Evolutionary conservation across 2,329 filamentous ascomycete genomes (phyloP).

Genomic region (Aureobasidium sp.): DNA sequence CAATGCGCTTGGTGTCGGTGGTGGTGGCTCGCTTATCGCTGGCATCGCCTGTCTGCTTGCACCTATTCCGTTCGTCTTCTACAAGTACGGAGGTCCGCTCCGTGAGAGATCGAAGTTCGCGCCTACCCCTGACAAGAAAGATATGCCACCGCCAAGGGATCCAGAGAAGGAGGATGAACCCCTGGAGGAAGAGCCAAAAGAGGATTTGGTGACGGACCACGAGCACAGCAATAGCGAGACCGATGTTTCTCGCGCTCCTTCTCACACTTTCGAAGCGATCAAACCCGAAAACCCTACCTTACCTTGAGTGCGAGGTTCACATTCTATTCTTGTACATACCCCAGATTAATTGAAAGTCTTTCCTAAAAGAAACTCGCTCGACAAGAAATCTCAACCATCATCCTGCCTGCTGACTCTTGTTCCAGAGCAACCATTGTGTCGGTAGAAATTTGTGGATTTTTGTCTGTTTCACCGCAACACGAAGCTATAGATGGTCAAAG

Average conservation of each 20-base stretch:
- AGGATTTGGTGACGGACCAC: background rate
- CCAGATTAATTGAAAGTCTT: background rate
- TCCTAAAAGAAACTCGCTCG: too few relatives aligned
- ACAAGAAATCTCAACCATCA: background rate
- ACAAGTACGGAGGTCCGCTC: slow-evolving; percentile 22
- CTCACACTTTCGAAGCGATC: background rate
- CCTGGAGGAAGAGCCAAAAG: background rate
- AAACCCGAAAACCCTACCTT: background rate
- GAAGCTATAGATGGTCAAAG: background rate
- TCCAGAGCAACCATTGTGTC: background rate
- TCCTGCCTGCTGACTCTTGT: background rate
- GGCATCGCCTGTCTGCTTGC: slow-evolving; percentile 32
- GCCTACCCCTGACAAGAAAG: slow-evolving; percentile 16
- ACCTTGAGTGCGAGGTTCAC: background rate
- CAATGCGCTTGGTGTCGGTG: slow-evolving; percentile 22
- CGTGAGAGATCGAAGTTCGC: slow-evolving; percentile 20
- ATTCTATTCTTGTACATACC: background rate
- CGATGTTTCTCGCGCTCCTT: background rate
- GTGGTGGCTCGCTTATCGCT: slow-evolving; percentile 33
- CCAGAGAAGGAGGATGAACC: background rate
- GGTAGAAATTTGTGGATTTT: background rate
- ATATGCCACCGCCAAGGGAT: background rate
- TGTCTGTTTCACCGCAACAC: background rate
- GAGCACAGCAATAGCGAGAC: background rate
- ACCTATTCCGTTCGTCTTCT: slow-evolving; percentile 26